These are phyloP conservation scores for Aspergillus incahuasiensis DNA, from an alignment of 495 filamentous ascomycete species.

Conservation along the genomic window DNA sequence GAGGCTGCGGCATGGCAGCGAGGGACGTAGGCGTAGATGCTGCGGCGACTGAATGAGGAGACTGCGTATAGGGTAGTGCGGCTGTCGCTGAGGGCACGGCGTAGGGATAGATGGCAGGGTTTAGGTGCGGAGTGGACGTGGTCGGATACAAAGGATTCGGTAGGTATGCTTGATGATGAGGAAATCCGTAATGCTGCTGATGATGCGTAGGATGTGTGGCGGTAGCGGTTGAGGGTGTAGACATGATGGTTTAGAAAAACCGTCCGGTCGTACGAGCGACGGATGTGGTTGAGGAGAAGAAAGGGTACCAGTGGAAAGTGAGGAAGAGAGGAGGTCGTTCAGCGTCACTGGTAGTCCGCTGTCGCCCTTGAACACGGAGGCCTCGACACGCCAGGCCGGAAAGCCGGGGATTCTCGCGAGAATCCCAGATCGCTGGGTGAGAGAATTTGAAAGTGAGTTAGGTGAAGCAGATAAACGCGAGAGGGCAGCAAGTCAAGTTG, in stretches of 20 bases:
- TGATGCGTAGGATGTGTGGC: constrained; percentile 65
- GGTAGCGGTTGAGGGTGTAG: constrained; percentile 77
- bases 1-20: constrained; percentile 24
- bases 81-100: constrained; percentile 42
- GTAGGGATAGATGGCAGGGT: constrained; percentile 46
- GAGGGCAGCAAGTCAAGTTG: background rate
- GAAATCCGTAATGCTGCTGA: constrained; percentile 64
- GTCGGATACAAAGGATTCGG: constrained; percentile 51
- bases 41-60: constrained; percentile 29
- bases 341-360: constrained; percentile 13
- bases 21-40: constrained; percentile 34
- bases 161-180: constrained; percentile 62
- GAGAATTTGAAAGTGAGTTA: background rate
- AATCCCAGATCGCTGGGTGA: constrained; percentile 2
- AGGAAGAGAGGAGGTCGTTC: constrained; percentile 7
- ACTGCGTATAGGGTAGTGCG: constrained; percentile 33
- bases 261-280: constrained; percentile 32
- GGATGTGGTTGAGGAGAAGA: constrained; percentile 63
- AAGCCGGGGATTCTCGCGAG: constrained; percentile 18
- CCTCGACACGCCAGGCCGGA: constrained; percentile 20
- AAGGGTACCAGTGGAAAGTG: constrained; percentile 44
- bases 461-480: background rate
- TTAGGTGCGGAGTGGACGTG: constrained; percentile 47
- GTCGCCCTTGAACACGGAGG: constrained; percentile 14
- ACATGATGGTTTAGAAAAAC: constrained; percentile 55